Conservation (phyloP, 495 filamentous ascomycete species). For the Podospora conica region DNA sequence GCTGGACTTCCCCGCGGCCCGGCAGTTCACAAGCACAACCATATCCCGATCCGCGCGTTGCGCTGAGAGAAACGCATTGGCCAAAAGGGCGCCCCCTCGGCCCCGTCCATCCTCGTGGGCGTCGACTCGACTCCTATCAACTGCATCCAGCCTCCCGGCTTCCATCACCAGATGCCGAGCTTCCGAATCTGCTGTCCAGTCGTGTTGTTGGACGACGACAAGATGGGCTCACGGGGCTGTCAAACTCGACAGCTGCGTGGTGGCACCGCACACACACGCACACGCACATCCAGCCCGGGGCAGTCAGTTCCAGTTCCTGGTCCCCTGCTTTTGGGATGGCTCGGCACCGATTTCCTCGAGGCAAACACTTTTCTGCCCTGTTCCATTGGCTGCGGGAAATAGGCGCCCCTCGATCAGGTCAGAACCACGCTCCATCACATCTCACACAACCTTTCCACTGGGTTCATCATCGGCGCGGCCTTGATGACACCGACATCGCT, state of each 20-base stretch:
- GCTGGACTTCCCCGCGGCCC: conserved; percentile 1
- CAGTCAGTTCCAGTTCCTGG: not conserved
- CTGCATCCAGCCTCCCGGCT: conserved; percentile 7
- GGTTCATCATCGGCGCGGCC: conserved; percentile 18
- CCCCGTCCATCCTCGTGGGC: not conserved
- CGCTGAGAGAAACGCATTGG: not conserved
- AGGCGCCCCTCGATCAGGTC: conserved; percentile 27
- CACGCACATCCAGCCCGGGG: not conserved
- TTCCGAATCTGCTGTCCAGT: not conserved
- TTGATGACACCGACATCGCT: conserved; percentile 15
- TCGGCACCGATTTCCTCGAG: conserved; percentile 9
- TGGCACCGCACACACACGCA: not conserved
- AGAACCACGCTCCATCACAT: conserved; percentile 26
- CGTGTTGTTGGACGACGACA: not conserved
- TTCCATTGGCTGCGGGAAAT: conserved; percentile 20
- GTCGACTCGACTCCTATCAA: not conserved
- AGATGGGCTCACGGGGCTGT: not conserved
- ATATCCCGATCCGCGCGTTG: conserved; percentile 8
- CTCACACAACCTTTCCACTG: conserved; percentile 27
- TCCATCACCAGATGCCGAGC: conserved; percentile 1
- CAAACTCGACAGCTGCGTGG: not conserved
- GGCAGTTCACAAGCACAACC: conserved; percentile 7
- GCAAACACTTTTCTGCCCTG: conserved; percentile 7
- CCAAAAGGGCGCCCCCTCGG: not conserved
- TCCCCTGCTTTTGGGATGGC: conserved; percentile 4